These are phyloP conservation scores for Wickerhamiella vanderwaltii DNA, from an alignment of 805 yeast genomes.

Conservation along the genomic window DNA sequence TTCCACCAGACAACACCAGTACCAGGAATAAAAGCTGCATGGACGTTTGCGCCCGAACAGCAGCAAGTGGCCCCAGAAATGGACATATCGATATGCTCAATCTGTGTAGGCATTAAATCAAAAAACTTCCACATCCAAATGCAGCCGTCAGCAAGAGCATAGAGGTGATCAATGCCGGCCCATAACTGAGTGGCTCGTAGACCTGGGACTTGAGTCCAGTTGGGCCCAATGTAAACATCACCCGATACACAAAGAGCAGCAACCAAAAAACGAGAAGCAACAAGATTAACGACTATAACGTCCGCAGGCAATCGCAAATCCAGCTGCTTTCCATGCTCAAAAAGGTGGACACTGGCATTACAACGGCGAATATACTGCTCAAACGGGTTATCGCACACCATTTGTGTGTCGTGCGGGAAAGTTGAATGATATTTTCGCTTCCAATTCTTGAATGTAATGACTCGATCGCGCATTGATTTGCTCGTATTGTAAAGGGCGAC, in stretches of 20 bases:
- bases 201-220: neutral
- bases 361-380: constrained; percentile 4
- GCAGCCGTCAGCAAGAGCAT: neutral
- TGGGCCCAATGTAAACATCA: neutral
- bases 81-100: too few relatives aligned
- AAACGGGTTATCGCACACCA: neutral
- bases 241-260: neutral
- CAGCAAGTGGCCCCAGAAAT: too few relatives aligned
- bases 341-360: neutral
- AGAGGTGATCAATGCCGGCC: neutral
- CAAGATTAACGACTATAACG: neutral
- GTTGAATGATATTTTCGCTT: neutral
- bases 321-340: neutral
- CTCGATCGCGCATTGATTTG: neutral
- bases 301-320: too few relatives aligned
- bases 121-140: constrained; percentile 6
- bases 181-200: neutral
- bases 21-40: neutral
- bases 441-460: constrained; percentile 1
- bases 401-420: neutral
- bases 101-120: neutral
- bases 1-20: neutral
- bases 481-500: neutral
- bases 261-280: constrained; percentile 8
- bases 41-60: neutral